Conservation (phyloP, 208 protist species). For the Entamoeba moshkovskii region DNA sequence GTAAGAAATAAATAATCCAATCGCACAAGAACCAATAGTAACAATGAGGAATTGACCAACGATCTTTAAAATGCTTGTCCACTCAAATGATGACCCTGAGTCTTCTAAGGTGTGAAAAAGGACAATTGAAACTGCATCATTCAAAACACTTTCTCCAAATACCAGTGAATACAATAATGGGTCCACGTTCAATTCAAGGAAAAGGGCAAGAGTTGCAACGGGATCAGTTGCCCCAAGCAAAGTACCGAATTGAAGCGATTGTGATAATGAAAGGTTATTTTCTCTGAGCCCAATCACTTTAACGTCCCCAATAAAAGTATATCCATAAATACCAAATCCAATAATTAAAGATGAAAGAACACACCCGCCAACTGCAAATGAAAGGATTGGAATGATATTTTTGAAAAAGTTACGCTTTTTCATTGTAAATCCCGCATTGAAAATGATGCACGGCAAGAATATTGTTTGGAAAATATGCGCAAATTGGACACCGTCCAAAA, state of each 20-base stretch:
- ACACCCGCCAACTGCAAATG: constrained; percentile 24
- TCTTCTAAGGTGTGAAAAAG: constrained; percentile 13
- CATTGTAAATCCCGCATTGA: constrained; percentile 29
- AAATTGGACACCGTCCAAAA: neutral
- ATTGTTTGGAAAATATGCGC: neutral
- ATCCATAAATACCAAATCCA: neutral
- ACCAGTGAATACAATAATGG: constrained; percentile 9
- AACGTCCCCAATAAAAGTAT: neutral
- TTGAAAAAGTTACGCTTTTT: constrained; percentile 18
- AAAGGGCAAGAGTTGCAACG: constrained; percentile 26
- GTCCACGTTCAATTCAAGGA: neutral
- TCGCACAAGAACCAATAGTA: neutral
- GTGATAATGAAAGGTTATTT: neutral
- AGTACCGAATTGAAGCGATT: constrained; percentile 15
- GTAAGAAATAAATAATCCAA: neutral
- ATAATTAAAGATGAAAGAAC: constrained; percentile 18
- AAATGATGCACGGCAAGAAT: constrained; percentile 31
- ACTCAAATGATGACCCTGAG: neutral
- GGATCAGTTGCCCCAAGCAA: constrained; percentile 33
- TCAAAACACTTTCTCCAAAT: constrained; percentile 31
- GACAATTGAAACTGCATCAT: constrained; percentile 33
- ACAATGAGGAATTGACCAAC: neutral
- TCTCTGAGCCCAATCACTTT: neutral
- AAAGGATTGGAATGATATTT: constrained; percentile 16
- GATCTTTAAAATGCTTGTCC: neutral